A percentile compares a stretch with the other conserved stretches of the same genome.
These are phyloP conservation scores for Fibroporia radiculosa DNA, from an alignment of 768 basidiomycete genomes.

Conservation along the genomic window DNA sequence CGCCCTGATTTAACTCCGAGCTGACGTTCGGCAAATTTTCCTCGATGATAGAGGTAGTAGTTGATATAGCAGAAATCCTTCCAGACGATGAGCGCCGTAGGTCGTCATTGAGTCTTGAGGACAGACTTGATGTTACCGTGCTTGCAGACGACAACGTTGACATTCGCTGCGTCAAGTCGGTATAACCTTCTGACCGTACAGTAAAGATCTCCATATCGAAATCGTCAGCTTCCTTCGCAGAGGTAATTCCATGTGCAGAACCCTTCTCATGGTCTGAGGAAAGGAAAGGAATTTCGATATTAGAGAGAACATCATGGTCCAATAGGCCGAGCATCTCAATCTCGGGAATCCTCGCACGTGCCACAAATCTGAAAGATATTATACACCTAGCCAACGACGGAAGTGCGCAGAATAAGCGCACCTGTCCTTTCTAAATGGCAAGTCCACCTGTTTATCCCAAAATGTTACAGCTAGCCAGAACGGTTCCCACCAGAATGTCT, in stretches of 20 bases:
- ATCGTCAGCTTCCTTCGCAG: constrained; percentile 55
- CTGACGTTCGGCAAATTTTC: constrained; percentile 54
- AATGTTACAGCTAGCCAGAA: constrained; percentile 79
- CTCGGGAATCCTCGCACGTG: constrained; percentile 95
- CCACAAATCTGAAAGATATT: constrained; percentile 59
- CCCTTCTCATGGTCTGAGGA: constrained; percentile 10
- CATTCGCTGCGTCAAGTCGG: constrained; percentile 24
- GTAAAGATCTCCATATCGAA: constrained; percentile 71
- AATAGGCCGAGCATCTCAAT: constrained; percentile 91
- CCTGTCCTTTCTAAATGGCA: constrained; percentile 77
- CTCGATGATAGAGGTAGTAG: constrained; percentile 56
- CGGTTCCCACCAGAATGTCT: constrained; percentile 83
- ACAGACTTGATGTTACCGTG: constrained; percentile 27
- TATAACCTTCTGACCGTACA: constrained; percentile 27
- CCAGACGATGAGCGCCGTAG: constrained; percentile 15
- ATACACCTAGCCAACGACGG: background rate
- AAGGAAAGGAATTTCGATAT: constrained; percentile 81
- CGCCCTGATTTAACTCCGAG: constrained; percentile 44
- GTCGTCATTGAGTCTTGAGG: constrained; percentile 28
- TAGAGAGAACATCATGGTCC: constrained; percentile 85
- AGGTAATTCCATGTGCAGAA: background rate
- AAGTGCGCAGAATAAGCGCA: constrained; percentile 18
- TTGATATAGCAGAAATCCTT: constrained; percentile 41
- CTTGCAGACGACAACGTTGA: constrained; percentile 34
- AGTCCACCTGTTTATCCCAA: constrained; percentile 84